These are phyloP conservation scores for Cylindrotheca closterium DNA, from an alignment of 108 stramenopile genomes.

Conservation along the genomic window DNA sequence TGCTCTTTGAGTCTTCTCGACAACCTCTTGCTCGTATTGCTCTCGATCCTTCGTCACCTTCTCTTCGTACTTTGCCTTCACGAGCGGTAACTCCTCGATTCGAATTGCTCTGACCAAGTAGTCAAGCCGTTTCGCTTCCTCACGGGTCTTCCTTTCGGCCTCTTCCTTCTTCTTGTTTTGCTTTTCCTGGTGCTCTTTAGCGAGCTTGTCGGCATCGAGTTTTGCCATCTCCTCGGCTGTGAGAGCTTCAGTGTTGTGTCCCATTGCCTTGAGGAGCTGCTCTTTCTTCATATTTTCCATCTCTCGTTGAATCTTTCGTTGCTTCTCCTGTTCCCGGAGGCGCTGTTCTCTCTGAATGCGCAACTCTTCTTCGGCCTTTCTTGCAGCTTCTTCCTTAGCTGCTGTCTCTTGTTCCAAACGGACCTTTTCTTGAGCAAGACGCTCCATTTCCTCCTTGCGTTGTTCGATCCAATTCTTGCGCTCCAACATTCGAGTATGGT, in stretches of 20 bases:
- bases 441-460: conserved; percentile 91
- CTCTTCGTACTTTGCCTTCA: conserved; percentile 77
- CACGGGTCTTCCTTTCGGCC: conserved; percentile 82
- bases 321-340: conserved; percentile 85
- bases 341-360: conserved; percentile 79
- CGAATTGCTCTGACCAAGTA: conserved; percentile 93
- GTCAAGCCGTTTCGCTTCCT: conserved; percentile 86
- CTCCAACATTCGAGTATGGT: conserved; percentile 74
- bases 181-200: conserved; percentile 84
- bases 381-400: conserved; percentile 71
- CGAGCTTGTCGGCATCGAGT: conserved; percentile 69
- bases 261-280: conserved; percentile 73
- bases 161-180: conserved; percentile 91
- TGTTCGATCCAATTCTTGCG: conserved; percentile 89
- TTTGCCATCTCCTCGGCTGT: conserved; percentile 72
- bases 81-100: conserved; percentile 89
- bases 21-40: conserved; percentile 69
- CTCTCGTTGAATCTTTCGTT: conserved; percentile 87
- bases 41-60: conserved; percentile 64
- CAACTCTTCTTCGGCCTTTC: conserved; percentile 85
- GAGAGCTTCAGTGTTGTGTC: conserved; percentile 84
- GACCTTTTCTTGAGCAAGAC: conserved; percentile 72
- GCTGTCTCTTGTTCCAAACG: conserved; percentile 60
- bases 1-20: conserved; percentile 66
- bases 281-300: conserved; percentile 87